A percentile compares a stretch with the other conserved stretches of the same genome.
Evolutionary conservation across 441 rosid species (phyloP).

Genomic region (Syzygium syzygioides): DNA sequence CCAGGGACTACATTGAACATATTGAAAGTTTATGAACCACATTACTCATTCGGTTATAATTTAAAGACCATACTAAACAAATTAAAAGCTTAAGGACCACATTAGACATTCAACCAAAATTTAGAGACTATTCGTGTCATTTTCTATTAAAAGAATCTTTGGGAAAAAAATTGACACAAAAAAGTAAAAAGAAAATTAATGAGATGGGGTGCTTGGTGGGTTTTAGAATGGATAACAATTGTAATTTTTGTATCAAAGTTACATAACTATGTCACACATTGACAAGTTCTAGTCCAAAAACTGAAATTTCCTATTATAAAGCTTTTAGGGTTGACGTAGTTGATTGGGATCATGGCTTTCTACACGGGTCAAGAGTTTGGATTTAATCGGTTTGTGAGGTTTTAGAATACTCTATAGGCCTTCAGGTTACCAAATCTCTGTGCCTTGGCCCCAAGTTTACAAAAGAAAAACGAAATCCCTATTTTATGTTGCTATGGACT

Average conservation of each 20-base stretch:
- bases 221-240: background rate
- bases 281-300: background rate
- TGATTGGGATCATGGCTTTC: background rate
- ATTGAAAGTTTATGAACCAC: too few relatives aligned
- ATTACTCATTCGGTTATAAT: too few relatives aligned
- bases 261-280: background rate
- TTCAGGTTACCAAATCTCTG: too few relatives aligned
- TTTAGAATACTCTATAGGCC: background rate
- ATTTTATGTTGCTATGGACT: too few relatives aligned
- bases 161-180: background rate
- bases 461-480: background rate
- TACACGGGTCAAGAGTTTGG: rapidly evolving
- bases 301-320: background rate
- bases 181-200: background rate
- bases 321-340: rapidly evolving
- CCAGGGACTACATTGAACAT: too few relatives aligned
- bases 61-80: too few relatives aligned
- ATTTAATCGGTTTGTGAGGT: background rate
- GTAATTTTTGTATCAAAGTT: background rate
- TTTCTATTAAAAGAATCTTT: background rate
- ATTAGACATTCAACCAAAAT: too few relatives aligned
- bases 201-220: background rate
- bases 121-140: rapidly evolving
- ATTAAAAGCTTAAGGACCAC: too few relatives aligned
- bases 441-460: rapidly evolving